Evolutionary conservation across 495 filamentous ascomycete genomes (phyloP).

Genomic region (Peziza echinospora): DNA sequence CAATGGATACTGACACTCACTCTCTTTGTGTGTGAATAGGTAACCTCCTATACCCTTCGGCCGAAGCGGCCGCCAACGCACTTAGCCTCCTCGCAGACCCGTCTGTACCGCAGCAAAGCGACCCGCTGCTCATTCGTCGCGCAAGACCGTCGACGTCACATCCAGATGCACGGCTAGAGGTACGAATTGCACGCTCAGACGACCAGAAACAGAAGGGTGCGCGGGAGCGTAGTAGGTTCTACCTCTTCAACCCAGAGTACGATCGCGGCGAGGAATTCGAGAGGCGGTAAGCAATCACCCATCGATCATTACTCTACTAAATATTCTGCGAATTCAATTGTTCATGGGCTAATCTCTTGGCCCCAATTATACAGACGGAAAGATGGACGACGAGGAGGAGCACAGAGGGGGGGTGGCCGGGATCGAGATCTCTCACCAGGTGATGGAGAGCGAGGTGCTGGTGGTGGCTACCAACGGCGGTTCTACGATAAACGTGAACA

Average conservation of each 20-base stretch:
- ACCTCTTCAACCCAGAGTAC: slow-evolving; percentile 70
- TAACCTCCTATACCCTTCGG: slow-evolving; percentile 53
- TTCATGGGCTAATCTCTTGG: too few species aligned
- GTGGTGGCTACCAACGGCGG: slow-evolving; percentile 13
- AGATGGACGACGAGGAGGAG: slow-evolving; percentile 14
- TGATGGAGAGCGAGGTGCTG: too few species aligned
- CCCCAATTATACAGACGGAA: slow-evolving; percentile 8
- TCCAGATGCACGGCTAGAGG: slow-evolving; percentile 44
- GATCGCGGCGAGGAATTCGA: slow-evolving; percentile 55
- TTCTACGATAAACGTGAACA: slow-evolving; percentile 11
- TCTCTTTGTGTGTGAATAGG: too few species aligned
- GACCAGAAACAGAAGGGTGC: slow-evolving; percentile 65
- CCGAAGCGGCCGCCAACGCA: slow-evolving; percentile 48
- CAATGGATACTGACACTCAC: too few species aligned
- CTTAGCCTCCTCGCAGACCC: slow-evolving; percentile 38
- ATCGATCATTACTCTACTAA: too few species aligned
- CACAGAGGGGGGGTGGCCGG: slow-evolving; percentile 16
- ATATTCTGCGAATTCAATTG: too few species aligned
- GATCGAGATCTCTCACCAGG: slow-evolving; percentile 20
- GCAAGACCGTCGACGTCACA: slow-evolving; percentile 44
- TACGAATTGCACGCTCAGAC: slow-evolving; percentile 48
- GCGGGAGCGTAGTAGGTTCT: slow-evolving; percentile 64
- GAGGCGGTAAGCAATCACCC: slow-evolving; percentile 5
- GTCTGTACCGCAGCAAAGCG: slow-evolving; percentile 18
- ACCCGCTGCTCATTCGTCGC: slow-evolving; percentile 29